phyloP scores from a whole-genome alignment of 2,329 filamentous ascomycete species.

The Verticillium nubilum region DNA sequence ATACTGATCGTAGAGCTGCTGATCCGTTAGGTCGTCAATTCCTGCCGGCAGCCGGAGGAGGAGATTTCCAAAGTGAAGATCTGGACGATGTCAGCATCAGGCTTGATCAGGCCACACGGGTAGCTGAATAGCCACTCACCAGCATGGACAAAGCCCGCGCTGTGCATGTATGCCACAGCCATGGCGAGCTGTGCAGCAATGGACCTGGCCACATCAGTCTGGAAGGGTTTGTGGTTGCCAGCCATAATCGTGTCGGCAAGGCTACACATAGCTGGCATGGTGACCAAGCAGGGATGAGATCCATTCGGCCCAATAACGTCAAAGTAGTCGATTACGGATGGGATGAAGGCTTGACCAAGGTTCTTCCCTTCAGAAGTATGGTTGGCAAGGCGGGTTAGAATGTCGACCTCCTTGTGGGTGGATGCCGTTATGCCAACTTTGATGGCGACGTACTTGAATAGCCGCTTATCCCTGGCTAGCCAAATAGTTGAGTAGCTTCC shows the following conservation, averaged over 20 bases:
- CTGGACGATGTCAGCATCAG: constrained; percentile 7
- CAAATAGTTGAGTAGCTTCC: constrained; percentile 26
- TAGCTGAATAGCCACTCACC: constrained; percentile 9
- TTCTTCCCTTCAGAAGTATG: background rate
- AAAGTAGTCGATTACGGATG: constrained; percentile 18
- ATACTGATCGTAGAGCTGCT: constrained; percentile 19
- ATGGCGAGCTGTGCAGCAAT: constrained; percentile 21
- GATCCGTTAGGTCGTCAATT: constrained; percentile 15
- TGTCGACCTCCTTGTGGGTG: constrained; percentile 13
- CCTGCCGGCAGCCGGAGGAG: constrained; percentile 18
- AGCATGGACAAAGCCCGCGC: constrained; percentile 24
- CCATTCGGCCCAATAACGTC: constrained; percentile 20
- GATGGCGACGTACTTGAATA: constrained; percentile 22
- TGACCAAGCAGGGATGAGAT: constrained; percentile 21
- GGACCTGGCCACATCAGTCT: constrained; percentile 19
- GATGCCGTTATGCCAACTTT: constrained; percentile 24
- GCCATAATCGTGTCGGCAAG: constrained; percentile 15
- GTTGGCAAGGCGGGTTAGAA: constrained; percentile 14
- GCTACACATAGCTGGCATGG: constrained; percentile 18
- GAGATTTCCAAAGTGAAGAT: constrained; percentile 28
- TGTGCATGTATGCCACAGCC: constrained; percentile 22
- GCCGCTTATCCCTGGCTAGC: constrained; percentile 22
- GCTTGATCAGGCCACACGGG: background rate
- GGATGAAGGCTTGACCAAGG: constrained; percentile 7
- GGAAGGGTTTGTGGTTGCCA: constrained; percentile 13